phyloP scores from a whole-genome alignment of 176 grass and related monocot genomes.

The Triticum timopheevii region DNA sequence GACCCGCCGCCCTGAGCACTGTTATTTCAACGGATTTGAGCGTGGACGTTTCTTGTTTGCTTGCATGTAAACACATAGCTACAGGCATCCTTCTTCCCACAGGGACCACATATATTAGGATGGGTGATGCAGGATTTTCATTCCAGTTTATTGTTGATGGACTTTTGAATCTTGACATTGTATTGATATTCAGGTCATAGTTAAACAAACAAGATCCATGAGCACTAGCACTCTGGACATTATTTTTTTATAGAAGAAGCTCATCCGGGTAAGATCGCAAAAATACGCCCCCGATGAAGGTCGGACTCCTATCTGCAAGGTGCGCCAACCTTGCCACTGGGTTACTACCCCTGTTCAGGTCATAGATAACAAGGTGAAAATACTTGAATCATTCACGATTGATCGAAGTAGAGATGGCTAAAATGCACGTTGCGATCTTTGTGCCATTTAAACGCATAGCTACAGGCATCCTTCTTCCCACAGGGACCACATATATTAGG shows the following conservation, averaged over 20 bases:
- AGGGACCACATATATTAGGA: conserved; percentile 4
- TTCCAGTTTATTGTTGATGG: neutral
- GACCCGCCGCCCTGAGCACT: neutral
- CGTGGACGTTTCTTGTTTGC: neutral
- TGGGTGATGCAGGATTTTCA: neutral
- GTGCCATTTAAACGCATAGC: neutral
- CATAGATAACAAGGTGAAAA: neutral
- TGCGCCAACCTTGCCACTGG: no score
- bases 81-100: neutral
- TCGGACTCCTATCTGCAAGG: no score
- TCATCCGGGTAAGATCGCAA: no score
- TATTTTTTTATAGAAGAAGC: no score
- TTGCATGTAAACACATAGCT: conserved; percentile 12
- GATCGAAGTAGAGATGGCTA: neutral
- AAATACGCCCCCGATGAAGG: no score
- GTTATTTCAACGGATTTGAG: neutral
- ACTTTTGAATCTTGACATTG: neutral
- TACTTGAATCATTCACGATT: neutral
- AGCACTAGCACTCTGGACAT: no score
- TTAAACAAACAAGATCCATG: neutral
- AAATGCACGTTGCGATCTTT: neutral
- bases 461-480: neutral
- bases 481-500: neutral
- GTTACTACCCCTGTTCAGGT: no score
- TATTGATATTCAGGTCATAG: neutral